A percentile compares a stretch with the other conserved stretches of the same genome.
Conservation (phyloP, 495 filamentous ascomycete species). For the Symbiotaphrina buchneri region DNA sequence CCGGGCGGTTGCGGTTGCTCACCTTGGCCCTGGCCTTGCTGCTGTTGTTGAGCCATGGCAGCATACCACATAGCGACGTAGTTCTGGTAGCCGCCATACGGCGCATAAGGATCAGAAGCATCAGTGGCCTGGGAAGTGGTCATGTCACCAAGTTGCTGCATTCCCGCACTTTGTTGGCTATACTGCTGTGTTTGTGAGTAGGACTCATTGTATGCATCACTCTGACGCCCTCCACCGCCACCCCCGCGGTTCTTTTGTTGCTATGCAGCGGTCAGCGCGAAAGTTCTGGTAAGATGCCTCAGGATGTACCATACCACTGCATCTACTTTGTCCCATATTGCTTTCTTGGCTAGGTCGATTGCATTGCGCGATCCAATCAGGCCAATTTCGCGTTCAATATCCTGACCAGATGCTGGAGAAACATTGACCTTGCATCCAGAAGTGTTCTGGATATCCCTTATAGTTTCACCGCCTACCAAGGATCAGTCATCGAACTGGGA, state of each 20-base stretch:
- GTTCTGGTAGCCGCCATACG: constrained; percentile 39
- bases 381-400: constrained; percentile 59
- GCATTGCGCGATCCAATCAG: constrained; percentile 49
- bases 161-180: constrained; percentile 1
- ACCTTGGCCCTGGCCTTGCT: constrained; percentile 6
- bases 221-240: constrained; percentile 13
- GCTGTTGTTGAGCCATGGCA: constrained; percentile 23
- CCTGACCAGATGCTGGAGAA: constrained; percentile 32
- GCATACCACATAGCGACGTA: constrained; percentile 44
- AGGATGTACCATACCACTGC: constrained; percentile 32
- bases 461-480: constrained; percentile 44
- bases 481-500: not conserved
- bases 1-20: constrained; percentile 7
- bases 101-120: constrained; percentile 31
- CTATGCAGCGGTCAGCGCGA: constrained; percentile 17
- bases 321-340: constrained; percentile 76
- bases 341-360: constrained; percentile 47
- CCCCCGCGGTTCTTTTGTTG: constrained; percentile 23
- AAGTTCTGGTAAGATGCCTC: constrained; percentile 1
- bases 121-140: constrained; percentile 6
- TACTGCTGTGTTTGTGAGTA: constrained; percentile 19
- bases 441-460: constrained; percentile 62
- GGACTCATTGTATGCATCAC: constrained; percentile 15
- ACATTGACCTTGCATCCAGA: constrained; percentile 84
- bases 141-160: constrained; percentile 3